phyloP scores from a whole-genome alignment of 805 yeast species.

The Candida coquimbonensis region DNA sequence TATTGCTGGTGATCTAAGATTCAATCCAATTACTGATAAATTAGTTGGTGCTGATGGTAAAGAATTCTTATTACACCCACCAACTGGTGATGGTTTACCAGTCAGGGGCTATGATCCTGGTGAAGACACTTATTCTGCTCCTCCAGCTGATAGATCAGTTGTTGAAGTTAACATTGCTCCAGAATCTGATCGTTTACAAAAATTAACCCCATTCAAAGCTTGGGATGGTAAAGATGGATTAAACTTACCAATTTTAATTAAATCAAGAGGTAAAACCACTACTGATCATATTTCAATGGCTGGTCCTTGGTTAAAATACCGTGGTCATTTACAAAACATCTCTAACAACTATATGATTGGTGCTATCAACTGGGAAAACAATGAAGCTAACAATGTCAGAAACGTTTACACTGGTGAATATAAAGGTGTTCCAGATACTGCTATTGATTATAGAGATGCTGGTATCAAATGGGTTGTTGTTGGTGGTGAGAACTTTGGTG shows the following conservation, averaged over 20 bases:
- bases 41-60: slow-evolving; percentile 84
- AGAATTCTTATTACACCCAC: slow-evolving; percentile 83
- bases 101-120: slow-evolving; percentile 86
- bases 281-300: slow-evolving; percentile 99
- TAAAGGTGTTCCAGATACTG: slow-evolving; percentile 96
- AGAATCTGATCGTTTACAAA: slow-evolving; percentile 92
- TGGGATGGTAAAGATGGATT: slow-evolving; percentile 96
- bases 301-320: slow-evolving; percentile 99
- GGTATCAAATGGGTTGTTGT: slow-evolving; percentile 95
- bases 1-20: slow-evolving; percentile 91
- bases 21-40: slow-evolving; percentile 91
- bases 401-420: slow-evolving; percentile 88
- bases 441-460: slow-evolving; percentile 87
- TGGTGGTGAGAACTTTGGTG: slow-evolving; percentile 99
- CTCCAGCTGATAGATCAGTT: slow-evolving; percentile 77
- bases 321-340: slow-evolving; percentile 98
- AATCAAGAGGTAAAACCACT: slow-evolving; percentile 96
- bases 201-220: slow-evolving; percentile 85
- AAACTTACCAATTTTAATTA: slow-evolving; percentile 88
- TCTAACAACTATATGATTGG: slow-evolving; percentile 99
- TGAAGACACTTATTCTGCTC: slow-evolving; percentile 93
- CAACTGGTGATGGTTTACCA: slow-evolving; percentile 89
- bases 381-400: slow-evolving; percentile 85
- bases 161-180: slow-evolving; percentile 78
- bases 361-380: slow-evolving; percentile 95